These are phyloP conservation scores for Cruciata laevipes DNA, from an alignment of 257 asterid species.

Conservation along the genomic window DNA sequence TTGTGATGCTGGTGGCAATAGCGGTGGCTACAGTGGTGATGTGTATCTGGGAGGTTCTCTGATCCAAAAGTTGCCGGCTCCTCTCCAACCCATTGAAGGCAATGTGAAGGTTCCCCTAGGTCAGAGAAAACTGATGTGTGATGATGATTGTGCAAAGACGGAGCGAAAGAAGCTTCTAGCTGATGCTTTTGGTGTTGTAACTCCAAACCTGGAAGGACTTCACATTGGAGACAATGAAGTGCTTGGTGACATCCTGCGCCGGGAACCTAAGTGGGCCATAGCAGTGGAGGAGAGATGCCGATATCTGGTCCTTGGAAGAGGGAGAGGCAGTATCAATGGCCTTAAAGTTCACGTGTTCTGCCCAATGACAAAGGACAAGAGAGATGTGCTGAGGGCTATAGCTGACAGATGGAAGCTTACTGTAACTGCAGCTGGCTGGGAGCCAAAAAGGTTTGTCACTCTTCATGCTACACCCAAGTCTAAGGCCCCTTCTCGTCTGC, in stretches of 20 bases:
- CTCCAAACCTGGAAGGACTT: conserved; percentile 65
- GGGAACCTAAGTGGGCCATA: conserved; percentile 90
- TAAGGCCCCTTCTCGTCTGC: conserved; percentile 76
- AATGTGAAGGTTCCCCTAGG: conserved; percentile 68
- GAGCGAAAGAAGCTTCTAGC: conserved; percentile 91
- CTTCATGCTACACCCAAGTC: conserved; percentile 82
- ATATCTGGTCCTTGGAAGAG: conserved; percentile 71
- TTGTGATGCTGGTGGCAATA: conserved; percentile 75
- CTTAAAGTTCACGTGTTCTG: conserved; percentile 89
- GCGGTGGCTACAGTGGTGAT: conserved; percentile 37
- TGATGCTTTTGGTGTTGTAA: conserved; percentile 69
- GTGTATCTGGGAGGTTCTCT: conserved; percentile 60
- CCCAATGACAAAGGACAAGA: conserved; percentile 74
- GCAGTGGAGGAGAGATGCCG: conserved; percentile 90
- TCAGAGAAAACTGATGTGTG: conserved; percentile 85
- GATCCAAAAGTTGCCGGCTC: conserved; percentile 58
- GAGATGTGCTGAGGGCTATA: conserved; percentile 78
- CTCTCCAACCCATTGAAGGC: conserved; percentile 65
- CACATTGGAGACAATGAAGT: conserved; percentile 89
- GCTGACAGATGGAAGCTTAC: conserved; percentile 98
- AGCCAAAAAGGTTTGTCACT: conserved; percentile 82
- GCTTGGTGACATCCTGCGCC: conserved; percentile 78
- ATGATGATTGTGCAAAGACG: conserved; percentile 75
- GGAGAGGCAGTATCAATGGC: conserved; percentile 58
- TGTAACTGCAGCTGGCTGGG: conserved; percentile 88